A percentile compares a stretch with the other conserved stretches of the same genome.
These are phyloP conservation scores for Scheffersomyces ergatensis DNA, from an alignment of 805 yeast species.

Conservation along the genomic window DNA sequence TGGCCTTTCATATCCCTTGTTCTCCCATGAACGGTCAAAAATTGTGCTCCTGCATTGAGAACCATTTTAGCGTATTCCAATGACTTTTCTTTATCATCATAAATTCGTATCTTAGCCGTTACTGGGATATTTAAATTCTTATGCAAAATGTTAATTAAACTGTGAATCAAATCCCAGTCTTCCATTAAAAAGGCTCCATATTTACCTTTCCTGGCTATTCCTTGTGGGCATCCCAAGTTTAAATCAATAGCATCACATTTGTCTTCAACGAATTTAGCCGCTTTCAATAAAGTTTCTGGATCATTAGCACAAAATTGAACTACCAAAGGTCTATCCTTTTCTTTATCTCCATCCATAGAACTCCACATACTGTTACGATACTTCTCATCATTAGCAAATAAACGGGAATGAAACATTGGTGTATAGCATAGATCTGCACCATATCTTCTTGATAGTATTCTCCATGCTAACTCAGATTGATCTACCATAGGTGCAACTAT, in stretches of 20 bases:
- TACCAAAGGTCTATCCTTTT: conserved; percentile 76
- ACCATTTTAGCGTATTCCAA: conserved; percentile 87
- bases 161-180: conserved; percentile 83
- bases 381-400: conserved; percentile 81
- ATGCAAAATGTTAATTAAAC: conserved; percentile 71
- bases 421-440: conserved; percentile 96
- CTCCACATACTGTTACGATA: conserved; percentile 76
- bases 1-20: conserved; percentile 98
- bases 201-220: conserved; percentile 90
- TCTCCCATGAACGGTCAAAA: conserved; percentile 91
- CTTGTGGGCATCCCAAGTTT: conserved; percentile 97
- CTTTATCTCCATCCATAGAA: conserved; percentile 66
- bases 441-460: conserved; percentile 76
- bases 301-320: conserved; percentile 98
- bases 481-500: conserved; percentile 99
- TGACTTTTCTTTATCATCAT: conserved; percentile 78
- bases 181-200: conserved; percentile 97
- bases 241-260: conserved; percentile 94
- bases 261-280: conserved; percentile 78
- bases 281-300: conserved; percentile 75
- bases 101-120: conserved; percentile 92
- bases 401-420: conserved; percentile 93
- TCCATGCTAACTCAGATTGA: conserved; percentile 94
- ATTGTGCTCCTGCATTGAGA: conserved; percentile 90
- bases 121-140: conserved; percentile 78